Conservation (phyloP, 1,284 basidiomycete genomes). For the Heliocybe sulcata region DNA sequence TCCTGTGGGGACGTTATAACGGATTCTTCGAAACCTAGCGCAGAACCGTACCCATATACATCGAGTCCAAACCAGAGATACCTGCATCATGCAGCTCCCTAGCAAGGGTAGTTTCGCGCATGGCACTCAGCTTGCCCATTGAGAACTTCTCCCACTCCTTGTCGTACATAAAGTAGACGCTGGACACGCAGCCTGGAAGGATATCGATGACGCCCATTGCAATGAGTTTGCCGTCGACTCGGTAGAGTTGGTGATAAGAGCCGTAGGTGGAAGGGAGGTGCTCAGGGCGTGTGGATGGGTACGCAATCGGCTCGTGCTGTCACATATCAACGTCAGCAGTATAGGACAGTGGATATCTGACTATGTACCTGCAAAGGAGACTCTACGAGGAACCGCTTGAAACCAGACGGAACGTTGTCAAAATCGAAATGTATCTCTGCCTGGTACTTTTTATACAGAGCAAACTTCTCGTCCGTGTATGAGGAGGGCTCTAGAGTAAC, state of each 20-base stretch:
- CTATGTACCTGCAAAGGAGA: conserved; percentile 57
- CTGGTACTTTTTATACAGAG: conserved; percentile 75
- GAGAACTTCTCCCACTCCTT: conserved; percentile 69
- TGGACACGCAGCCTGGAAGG: conserved; percentile 84
- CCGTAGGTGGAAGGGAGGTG: conserved; percentile 73
- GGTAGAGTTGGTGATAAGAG: conserved; percentile 83
- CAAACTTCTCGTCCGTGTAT: conserved; percentile 76
- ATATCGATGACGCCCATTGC: conserved; percentile 91
- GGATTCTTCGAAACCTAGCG: background rate
- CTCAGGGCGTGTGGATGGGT: conserved; percentile 34
- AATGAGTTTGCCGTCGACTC: conserved; percentile 75
- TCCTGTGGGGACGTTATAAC: conserved; percentile 58
- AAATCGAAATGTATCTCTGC: conserved; percentile 67
- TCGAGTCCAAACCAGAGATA: conserved; percentile 45
- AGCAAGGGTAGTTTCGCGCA: conserved; percentile 72
- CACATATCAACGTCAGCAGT: background rate
- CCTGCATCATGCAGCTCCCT: conserved; percentile 73
- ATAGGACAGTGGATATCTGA: conserved; percentile 3
- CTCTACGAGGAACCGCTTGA: conserved; percentile 75
- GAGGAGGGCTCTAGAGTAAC: conserved; percentile 69
- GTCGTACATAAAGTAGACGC: conserved; percentile 95
- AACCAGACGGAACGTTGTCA: conserved; percentile 44
- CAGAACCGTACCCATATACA: conserved; percentile 75
- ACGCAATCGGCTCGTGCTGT: conserved; percentile 52
- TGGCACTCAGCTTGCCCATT: conserved; percentile 85